These are phyloP conservation scores for Phytophthora litchii DNA, from an alignment of 352 stramenopile species.

Conservation along the genomic window DNA sequence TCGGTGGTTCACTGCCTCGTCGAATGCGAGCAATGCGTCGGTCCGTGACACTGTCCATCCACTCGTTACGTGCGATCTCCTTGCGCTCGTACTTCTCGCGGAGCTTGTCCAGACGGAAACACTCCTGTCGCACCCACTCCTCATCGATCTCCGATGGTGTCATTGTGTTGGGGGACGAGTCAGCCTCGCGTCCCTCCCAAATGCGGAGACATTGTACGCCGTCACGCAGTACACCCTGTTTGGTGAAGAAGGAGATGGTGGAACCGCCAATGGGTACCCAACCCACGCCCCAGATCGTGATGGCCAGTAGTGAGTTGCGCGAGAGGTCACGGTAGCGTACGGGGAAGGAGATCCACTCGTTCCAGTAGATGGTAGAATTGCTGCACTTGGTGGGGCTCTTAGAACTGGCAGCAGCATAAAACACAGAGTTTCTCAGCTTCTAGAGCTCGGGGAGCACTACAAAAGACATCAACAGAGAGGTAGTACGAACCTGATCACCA, in stretches of 20 bases:
- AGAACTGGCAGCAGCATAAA: conserved; percentile 45
- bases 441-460: not conserved
- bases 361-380: conserved; percentile 89
- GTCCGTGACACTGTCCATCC: conserved; percentile 92
- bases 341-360: conserved; percentile 88
- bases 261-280: conserved; percentile 84
- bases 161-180: conserved; percentile 62
- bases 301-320: conserved; percentile 79
- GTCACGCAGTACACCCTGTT: conserved; percentile 82
- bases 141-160: conserved; percentile 81
- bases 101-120: conserved; percentile 86
- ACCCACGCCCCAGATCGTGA: conserved; percentile 87
- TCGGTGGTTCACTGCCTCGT: conserved; percentile 75
- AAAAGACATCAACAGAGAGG: conserved; percentile 1
- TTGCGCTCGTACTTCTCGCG: conserved; percentile 91
- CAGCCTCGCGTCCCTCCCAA: conserved; percentile 71
- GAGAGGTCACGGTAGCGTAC: conserved; percentile 88
- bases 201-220: conserved; percentile 89
- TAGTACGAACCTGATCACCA: conserved; percentile 67
- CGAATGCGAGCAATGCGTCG: conserved; percentile 86
- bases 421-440: conserved; percentile 9
- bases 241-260: conserved; percentile 89
- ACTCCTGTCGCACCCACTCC: conserved; percentile 75
- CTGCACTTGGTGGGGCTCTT: conserved; percentile 87
- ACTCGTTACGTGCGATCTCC: conserved; percentile 87